These are phyloP conservation scores for Cyamopsis tetragonoloba DNA, from an alignment of 306 rosid genomes.

Conservation along the genomic window DNA sequence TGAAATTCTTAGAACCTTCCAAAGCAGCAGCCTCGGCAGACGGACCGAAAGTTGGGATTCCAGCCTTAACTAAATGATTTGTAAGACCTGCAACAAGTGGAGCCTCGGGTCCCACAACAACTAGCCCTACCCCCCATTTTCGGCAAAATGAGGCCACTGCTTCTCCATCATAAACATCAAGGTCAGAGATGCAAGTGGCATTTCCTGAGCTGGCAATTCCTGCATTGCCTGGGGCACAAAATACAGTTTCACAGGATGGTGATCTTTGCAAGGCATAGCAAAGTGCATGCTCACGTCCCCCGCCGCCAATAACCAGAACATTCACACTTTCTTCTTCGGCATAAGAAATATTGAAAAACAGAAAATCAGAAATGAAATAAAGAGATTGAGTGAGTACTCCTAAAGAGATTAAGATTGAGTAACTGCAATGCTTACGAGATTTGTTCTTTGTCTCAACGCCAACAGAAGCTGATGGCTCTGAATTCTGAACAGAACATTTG, in stretches of 20 bases:
- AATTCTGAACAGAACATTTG: slow-evolving; percentile 22
- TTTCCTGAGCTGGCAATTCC: slow-evolving; percentile 82
- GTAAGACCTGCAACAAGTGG: slow-evolving; percentile 85
- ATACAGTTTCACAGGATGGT: slow-evolving; percentile 59
- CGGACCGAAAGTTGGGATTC: slow-evolving; percentile 90
- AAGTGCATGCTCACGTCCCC: slow-evolving; percentile 95
- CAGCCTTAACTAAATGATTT: slow-evolving; percentile 63
- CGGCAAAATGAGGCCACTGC: slow-evolving; percentile 69
- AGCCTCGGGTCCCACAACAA: slow-evolving; percentile 93
- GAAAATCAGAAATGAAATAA: neutral
- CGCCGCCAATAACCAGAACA: slow-evolving; percentile 91
- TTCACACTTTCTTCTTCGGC: slow-evolving; percentile 41
- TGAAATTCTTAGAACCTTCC: slow-evolving; percentile 95
- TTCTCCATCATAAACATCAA: slow-evolving; percentile 53
- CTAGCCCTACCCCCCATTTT: slow-evolving; percentile 74
- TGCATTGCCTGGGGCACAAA: slow-evolving; percentile 93
- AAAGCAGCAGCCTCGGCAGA: slow-evolving; percentile 97
- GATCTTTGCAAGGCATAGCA: slow-evolving; percentile 91
- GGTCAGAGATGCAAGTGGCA: slow-evolving; percentile 75
- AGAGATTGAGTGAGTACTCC: neutral
- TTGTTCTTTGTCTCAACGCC: neutral
- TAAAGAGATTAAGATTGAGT: neutral
- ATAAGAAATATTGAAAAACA: neutral
- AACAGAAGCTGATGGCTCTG: slow-evolving; percentile 25
- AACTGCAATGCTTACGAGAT: slow-evolving; percentile 28